phyloP scores from a whole-genome alignment of 2,329 filamentous ascomycete genomes.

The Beauveria sp. region DNA sequence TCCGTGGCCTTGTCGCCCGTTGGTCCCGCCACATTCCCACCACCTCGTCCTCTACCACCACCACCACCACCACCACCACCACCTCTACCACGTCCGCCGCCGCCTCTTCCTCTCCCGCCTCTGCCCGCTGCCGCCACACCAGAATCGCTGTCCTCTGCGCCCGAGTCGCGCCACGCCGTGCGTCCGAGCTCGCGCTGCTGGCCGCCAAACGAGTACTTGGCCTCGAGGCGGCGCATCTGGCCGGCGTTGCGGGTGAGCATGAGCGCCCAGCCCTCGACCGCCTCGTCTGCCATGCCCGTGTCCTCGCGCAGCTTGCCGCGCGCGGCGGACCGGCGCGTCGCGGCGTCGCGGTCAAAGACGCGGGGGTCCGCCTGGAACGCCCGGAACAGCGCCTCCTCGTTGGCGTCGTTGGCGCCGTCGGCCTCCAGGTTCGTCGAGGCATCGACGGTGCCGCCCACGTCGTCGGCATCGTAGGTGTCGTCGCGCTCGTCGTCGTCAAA shows the following conservation, averaged over 20 bases:
- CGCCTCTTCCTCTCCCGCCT: constrained; percentile 40
- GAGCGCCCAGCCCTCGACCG: constrained; percentile 87
- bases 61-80: constrained; percentile 34
- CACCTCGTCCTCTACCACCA: constrained; percentile 42
- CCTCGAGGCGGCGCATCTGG: constrained; percentile 62
- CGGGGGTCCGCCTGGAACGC: constrained; percentile 58
- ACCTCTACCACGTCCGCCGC: constrained; percentile 38
- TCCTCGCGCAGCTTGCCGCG: constrained; percentile 61
- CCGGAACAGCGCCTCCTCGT: constrained; percentile 67
- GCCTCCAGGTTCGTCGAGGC: constrained; percentile 46
- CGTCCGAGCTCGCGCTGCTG: constrained; percentile 56
- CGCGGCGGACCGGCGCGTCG: constrained; percentile 56
- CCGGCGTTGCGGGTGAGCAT: constrained; percentile 72
- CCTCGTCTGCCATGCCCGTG: constrained; percentile 87
- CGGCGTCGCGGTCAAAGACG: constrained; percentile 64
- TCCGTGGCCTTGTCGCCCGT: constrained; percentile 66
- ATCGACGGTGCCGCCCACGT: constrained; percentile 86
- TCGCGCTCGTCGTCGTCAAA: constrained; percentile 93
- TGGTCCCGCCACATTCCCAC: constrained; percentile 56
- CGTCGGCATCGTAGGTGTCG: constrained; percentile 89
- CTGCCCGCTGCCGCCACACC: constrained; percentile 27
- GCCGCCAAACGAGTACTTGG: constrained; percentile 59
- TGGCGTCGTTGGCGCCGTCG: constrained; percentile 40
- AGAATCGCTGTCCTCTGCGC: constrained; percentile 50
- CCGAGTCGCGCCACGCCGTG: constrained; percentile 58